Evolutionary conservation across 805 yeast genomes (phyloP).

Genomic region (Huiozyma sinensis): DNA sequence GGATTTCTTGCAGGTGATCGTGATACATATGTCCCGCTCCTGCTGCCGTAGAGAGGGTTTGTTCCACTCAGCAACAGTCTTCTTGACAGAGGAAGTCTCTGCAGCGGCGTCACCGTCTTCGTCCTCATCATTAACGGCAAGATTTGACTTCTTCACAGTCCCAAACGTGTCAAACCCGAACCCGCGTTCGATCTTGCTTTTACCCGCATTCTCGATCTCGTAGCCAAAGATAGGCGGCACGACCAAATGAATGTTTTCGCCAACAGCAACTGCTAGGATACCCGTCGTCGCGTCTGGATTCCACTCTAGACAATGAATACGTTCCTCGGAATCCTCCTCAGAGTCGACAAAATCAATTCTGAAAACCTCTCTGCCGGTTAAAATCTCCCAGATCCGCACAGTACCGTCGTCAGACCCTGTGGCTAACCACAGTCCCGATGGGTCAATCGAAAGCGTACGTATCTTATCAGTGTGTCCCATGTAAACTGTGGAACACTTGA

Average conservation of each 20-base stretch:
- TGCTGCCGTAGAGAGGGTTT: slow-evolving; percentile 59
- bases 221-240: slow-evolving; percentile 90
- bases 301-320: slow-evolving; percentile 78
- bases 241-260: slow-evolving; percentile 64
- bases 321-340: slow-evolving; percentile 57
- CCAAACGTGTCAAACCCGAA: slow-evolving; percentile 76
- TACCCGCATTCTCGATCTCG: slow-evolving; percentile 73
- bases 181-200: slow-evolving; percentile 73
- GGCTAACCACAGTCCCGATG: slow-evolving; percentile 88
- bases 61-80: slow-evolving; percentile 68
- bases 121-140: slow-evolving; percentile 31
- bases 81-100: slow-evolving; percentile 27
- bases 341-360: slow-evolving; percentile 41
- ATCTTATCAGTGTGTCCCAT: slow-evolving; percentile 78
- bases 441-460: slow-evolving; percentile 75
- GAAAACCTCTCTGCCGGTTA: slow-evolving; percentile 90
- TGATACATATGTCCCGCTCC: slow-evolving; percentile 59
- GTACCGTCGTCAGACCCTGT: slow-evolving; percentile 97
- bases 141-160: slow-evolving; percentile 34
- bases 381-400: slow-evolving; percentile 91
- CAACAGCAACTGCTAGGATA: slow-evolving; percentile 75
- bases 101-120: slow-evolving; percentile 33
- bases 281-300: slow-evolving; percentile 69
- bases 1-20: slow-evolving; percentile 53
- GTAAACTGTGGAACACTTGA: slow-evolving; percentile 72